Base-by-base conservation (phyloP, 305 asterid genomes). In the Rubia peregrina region DNA sequence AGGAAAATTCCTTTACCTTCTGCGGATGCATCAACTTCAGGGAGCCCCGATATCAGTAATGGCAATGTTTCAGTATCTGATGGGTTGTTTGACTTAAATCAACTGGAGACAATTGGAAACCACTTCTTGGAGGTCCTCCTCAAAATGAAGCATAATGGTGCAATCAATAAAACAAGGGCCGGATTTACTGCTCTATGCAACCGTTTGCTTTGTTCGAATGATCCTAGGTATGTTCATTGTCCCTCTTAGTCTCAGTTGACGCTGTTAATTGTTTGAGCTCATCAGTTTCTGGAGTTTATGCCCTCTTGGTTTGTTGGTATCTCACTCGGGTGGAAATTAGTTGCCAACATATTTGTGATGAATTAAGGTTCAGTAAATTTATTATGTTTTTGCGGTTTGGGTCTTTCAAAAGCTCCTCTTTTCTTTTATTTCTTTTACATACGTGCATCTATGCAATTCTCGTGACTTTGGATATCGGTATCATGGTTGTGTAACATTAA, bases 171-270 rank as follows among this genome's bases (percentile, higher is more conserved):
- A 84, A 94, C 99, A 55, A 85, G 99, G 86, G 99, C 99, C 62
- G 99, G 99, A 72, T 94, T 94, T 80, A 91, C 99, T 46, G 99
- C 99, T 60, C 89, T 94, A 61, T 94, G 99, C 85, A 94, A 94
- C 80, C 98, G 96, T 70, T 80, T 94, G 81, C 97, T 94, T 69
- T 94, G 96, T 77, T 94, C 99, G 51, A 78, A 94, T 75, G 94
- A 94, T 81, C 87, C 95, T 62, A 87, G 98, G 99, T 94, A 65
- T 67, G 82, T 59, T 75, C 63, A 12, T 41, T 30, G 38, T 17
- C 19, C 19, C 38, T 30, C 30, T 4, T 12, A 14, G 57, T 11
- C n/a, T 6, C 9, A 16, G 14, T 33, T 48, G 26, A 24, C 0
- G 61, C 55, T 26, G 12, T 30, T 72, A 40, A 7, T 68, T 24